phyloP scores from a whole-genome alignment of 441 rosid genomes.

The Manihot esculenta region DNA sequence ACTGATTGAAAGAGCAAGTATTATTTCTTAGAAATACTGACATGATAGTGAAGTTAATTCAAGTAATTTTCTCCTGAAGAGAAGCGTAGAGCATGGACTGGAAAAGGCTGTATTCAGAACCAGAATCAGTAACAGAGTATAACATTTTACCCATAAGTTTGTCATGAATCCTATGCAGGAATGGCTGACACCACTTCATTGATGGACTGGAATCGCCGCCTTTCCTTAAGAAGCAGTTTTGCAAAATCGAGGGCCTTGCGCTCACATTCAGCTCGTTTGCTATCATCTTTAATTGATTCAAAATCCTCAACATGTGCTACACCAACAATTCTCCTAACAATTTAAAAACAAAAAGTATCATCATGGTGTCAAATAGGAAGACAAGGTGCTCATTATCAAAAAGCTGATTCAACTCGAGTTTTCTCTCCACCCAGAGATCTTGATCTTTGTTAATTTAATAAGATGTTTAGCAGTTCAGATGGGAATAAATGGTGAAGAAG shows the following conservation, averaged over 20 bases:
- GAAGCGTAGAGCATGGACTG: not conserved
- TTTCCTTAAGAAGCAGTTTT: conserved; percentile 67
- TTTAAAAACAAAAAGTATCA: not conserved
- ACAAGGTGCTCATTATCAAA: too few relatives aligned
- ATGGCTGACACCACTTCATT: conserved; percentile 63
- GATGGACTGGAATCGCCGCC: conserved; percentile 59
- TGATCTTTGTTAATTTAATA: not conserved
- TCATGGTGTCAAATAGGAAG: not conserved
- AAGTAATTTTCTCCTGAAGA: not conserved
- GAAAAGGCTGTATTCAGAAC: not conserved
- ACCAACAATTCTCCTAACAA: conserved; percentile 85
- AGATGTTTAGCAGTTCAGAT: not conserved
- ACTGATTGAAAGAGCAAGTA: not conserved
- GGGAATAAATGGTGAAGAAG: not conserved
- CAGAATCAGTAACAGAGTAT: not conserved
- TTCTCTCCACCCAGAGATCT: not conserved
- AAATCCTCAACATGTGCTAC: conserved; percentile 96
- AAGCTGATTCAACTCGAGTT: not conserved
- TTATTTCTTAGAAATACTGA: not conserved
- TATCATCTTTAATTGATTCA: conserved; percentile 66
- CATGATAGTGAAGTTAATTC: not conserved
- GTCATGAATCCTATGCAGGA: conserved; percentile 6
- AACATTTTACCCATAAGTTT: not conserved
- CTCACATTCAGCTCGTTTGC: conserved; percentile 68
- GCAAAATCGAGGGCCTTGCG: conserved; percentile 63